phyloP scores from a whole-genome alignment of 78 protist species.

The Guillardia theta region DNA sequence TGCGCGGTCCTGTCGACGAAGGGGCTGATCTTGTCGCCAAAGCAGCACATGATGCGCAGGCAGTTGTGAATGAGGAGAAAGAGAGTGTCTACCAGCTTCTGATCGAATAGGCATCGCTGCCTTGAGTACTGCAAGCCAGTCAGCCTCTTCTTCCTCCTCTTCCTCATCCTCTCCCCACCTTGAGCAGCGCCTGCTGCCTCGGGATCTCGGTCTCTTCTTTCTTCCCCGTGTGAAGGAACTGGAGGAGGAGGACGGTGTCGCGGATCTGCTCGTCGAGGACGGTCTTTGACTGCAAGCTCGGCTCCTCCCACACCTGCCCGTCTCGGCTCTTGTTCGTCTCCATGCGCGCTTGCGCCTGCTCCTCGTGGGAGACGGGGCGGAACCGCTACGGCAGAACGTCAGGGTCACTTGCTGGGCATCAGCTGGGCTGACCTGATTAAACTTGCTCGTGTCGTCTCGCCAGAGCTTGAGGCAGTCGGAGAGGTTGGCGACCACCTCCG shows the following conservation, averaged over 20 bases:
- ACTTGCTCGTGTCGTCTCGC: neutral
- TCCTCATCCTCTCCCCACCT: neutral
- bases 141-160: neutral
- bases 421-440: neutral
- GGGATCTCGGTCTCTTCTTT: too few species aligned
- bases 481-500: neutral
- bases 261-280: neutral
- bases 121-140: neutral
- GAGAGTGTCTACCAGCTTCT: neutral
- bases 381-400: neutral
- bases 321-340: neutral
- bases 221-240: too few species aligned
- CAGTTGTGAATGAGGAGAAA: neutral
- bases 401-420: too few species aligned
- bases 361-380: neutral
- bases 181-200: too few species aligned
- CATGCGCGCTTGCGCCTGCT: neutral
- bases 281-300: neutral
- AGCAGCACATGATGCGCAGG: constrained; percentile 16
- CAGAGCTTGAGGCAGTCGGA: neutral
- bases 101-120: neutral
- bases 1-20: neutral
- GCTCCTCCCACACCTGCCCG: neutral
- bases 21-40: neutral
- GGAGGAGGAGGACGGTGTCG: neutral